These are phyloP conservation scores for Globisporangium alternatum DNA, from an alignment of 352 stramenopile genomes.

Conservation along the genomic window DNA sequence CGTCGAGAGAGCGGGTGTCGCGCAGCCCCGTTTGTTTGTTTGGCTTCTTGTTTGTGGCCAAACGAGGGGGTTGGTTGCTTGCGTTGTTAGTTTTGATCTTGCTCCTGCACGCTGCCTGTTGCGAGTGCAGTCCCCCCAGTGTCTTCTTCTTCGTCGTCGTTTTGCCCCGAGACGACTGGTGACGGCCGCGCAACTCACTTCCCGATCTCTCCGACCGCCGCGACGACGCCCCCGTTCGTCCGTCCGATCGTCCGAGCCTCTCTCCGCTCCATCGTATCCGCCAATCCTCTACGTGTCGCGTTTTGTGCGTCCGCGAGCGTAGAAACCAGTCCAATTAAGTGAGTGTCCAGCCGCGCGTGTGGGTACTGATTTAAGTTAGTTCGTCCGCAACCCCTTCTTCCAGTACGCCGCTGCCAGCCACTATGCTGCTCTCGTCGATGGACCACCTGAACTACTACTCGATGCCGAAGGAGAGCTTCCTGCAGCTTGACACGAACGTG, in stretches of 20 bases:
- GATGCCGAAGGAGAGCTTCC: conserved; percentile 69
- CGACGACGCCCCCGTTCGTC: not conserved
- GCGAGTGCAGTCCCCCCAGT: not conserved
- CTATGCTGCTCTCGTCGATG: conserved; percentile 79
- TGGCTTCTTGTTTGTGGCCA: not conserved
- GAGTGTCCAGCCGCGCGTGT: not conserved
- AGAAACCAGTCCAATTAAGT: conserved; percentile 4
- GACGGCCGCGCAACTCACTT: conserved; percentile 19
- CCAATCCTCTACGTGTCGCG: not conserved
- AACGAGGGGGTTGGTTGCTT: not conserved
- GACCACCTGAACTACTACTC: conserved; percentile 83
- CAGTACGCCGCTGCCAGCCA: conserved; percentile 7
- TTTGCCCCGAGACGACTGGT: conserved; percentile 18
- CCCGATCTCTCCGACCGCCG: conserved; percentile 14
- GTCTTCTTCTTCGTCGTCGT: not conserved
- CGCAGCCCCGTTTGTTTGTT: not conserved
- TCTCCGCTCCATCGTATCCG: not conserved
- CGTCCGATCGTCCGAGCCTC: conserved; percentile 3
- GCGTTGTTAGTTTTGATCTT: conserved; percentile 25
- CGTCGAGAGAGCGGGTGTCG: conserved; percentile 8
- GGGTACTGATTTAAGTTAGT: conserved; percentile 7
- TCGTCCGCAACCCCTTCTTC: not conserved
- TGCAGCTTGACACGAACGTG: conserved; percentile 59
- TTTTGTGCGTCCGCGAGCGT: not conserved
- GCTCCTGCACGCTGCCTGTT: conserved; percentile 10